These are phyloP conservation scores for Diutina scorzettiae DNA, from an alignment of 1,139 yeast genomes.

Conservation along the genomic window DNA sequence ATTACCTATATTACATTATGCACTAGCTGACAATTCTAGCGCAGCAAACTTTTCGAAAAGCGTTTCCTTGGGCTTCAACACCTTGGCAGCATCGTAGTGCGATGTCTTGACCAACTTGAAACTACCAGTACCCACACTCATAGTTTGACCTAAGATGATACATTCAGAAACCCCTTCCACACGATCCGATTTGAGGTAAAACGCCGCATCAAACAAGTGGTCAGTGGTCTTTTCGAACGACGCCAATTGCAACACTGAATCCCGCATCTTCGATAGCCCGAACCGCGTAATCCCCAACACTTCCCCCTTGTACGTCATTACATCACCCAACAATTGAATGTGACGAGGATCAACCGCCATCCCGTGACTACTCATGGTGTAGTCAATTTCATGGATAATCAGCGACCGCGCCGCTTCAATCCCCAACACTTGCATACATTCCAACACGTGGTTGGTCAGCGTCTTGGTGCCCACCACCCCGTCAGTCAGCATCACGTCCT, in stretches of 20 bases:
- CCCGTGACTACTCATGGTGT: conserved; percentile 98
- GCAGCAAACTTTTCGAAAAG: not conserved
- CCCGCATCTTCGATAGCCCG: conserved; percentile 97
- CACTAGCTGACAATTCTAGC: not conserved
- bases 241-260: conserved; percentile 91
- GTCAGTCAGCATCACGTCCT: conserved; percentile 94
- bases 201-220: conserved; percentile 95
- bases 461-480: conserved; percentile 90
- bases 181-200: conserved; percentile 89
- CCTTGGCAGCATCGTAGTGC: conserved; percentile 18
- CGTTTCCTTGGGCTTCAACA: conserved; percentile 3
- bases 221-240: conserved; percentile 98
- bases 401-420: conserved; percentile 96
- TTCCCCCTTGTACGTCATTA: conserved; percentile 98
- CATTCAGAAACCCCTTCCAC: conserved; percentile 98
- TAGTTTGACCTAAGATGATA: conserved; percentile 93
- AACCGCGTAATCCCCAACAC: conserved; percentile 96
- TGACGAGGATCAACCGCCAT: conserved; percentile 99
- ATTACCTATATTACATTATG: not conserved
- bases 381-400: conserved; percentile 88
- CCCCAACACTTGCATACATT: conserved; percentile 82
- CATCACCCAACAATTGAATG: conserved; percentile 93
- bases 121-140: conserved; percentile 96
- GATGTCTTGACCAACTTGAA: conserved; percentile 69
- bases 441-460: conserved; percentile 82